These are phyloP conservation scores for Sporisorium exsertum DNA, from an alignment of 1,284 basidiomycete species.

Conservation along the genomic window DNA sequence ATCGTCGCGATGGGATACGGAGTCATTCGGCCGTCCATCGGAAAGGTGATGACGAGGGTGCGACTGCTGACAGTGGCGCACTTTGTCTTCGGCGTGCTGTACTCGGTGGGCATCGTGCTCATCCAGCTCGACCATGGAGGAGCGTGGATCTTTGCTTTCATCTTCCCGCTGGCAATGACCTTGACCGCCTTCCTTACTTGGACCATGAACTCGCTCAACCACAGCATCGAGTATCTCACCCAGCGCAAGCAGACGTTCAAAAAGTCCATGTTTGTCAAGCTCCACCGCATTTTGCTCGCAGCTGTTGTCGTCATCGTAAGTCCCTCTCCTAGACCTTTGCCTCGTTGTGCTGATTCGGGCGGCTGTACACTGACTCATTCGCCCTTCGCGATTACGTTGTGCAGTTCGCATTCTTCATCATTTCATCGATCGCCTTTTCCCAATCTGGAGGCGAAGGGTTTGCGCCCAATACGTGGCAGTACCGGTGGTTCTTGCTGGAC, in stretches of 20 bases:
- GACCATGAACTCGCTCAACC: conserved; percentile 72
- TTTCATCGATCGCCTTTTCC: conserved; percentile 90
- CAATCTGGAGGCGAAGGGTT: conserved; percentile 91
- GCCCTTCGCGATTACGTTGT: neutral
- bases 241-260: conserved; percentile 67
- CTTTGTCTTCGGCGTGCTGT: conserved; percentile 90
- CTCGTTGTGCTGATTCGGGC: neutral
- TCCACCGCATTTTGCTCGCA: conserved; percentile 87
- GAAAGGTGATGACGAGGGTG: conserved; percentile 81
- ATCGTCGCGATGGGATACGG: conserved; percentile 75
- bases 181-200: conserved; percentile 93
- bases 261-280: conserved; percentile 71
- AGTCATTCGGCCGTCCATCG: conserved; percentile 77
- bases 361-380: neutral
- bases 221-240: conserved; percentile 60
- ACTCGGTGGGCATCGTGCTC: conserved; percentile 66
- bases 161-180: conserved; percentile 92
- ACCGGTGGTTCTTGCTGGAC: conserved; percentile 94
- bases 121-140: conserved; percentile 80
- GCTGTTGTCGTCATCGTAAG: conserved; percentile 82
- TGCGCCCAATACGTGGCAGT: conserved; percentile 90
- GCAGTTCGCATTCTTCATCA: conserved; percentile 81
- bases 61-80: conserved; percentile 82
- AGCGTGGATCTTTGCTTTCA: conserved; percentile 71
- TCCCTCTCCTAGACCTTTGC: neutral